Evolutionary conservation across 2,329 filamentous ascomycete genomes (phyloP), one percentile per base, ranked within the genome.

Genomic region (Fusarium abutilonis): DNA sequence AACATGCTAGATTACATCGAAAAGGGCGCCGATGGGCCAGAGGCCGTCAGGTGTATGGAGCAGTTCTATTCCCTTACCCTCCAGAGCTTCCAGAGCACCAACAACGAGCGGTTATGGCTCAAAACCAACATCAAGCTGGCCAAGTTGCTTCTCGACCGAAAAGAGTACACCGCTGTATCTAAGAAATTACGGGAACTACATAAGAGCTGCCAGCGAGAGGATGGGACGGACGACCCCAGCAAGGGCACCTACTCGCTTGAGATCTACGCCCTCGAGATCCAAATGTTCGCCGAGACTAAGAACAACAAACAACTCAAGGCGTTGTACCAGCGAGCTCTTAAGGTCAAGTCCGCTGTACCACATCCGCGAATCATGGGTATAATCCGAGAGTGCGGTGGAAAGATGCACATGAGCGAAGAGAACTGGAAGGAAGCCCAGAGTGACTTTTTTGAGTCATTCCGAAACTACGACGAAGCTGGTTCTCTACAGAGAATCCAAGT

Each of bases 361-460:
- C 95, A 99, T 78, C 95, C 95, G 56, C 96, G 97, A 79, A 97
- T 99, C 75, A 97, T 98, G 92, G 95, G 95, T 47, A 94, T 99
- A 75, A 99, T 99, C 73, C 90, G 94, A 51, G 95, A 99, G 79
- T 99, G 95, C 75, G 95, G 95, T 71, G 95, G 95, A 70, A 99
- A 99, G 82, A 99, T 99, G 95, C 93, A 98, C 80, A 98, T 99
- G 95, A 95, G 91, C 76, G 95, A 99, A 82, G 95, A 98, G 80
- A 98, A 98, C 75, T 99, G 95, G 95, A 92, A 95, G 75, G 92
- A 93, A 72, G 95, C 95, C 1, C 93, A 98, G 78, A 94, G 89
- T 70, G 95, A 98, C 80, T 99, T 99, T 77, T 97, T 97, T 76
- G 95, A 99, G 76, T 96, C 94, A 1, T 99, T 99, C 82, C 91